Conservation (phyloP, 108 stramenopile genomes). For the Cyclotella atomus region DNA sequence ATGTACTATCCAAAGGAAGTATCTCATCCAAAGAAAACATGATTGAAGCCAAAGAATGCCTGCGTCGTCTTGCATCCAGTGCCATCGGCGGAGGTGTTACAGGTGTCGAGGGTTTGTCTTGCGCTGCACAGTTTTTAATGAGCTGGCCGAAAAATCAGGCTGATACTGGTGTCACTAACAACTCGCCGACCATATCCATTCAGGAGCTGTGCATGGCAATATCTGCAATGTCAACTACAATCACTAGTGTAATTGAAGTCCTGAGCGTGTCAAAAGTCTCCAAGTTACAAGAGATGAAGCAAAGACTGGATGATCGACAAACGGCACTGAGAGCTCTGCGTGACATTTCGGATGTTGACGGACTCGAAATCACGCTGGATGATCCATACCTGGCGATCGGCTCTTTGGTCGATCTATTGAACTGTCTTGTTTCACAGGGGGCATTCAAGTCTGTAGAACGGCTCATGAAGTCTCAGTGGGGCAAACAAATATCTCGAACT, state of each 20-base stretch:
- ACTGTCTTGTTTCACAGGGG: conserved; percentile 39
- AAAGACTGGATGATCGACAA: conserved; percentile 30
- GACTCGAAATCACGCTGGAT: conserved; percentile 19
- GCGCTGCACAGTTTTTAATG: conserved; percentile 53
- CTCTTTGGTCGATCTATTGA: conserved; percentile 38
- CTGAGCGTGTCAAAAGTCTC: conserved; percentile 10
- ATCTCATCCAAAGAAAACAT: conserved; percentile 26
- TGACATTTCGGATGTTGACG: conserved; percentile 13
- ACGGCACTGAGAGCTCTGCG: conserved; percentile 37
- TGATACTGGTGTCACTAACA: background rate
- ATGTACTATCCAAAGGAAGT: conserved; percentile 40
- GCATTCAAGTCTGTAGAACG: conserved; percentile 59
- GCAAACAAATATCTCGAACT: conserved; percentile 42
- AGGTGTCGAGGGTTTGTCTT: conserved; percentile 43
- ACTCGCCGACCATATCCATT: conserved; percentile 7
- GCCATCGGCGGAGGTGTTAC: conserved; percentile 37
- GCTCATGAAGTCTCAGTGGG: conserved; percentile 49
- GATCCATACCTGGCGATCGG: conserved; percentile 41
- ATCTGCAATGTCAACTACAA: conserved; percentile 46
- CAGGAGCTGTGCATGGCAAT: conserved; percentile 49
- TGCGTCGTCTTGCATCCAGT: conserved; percentile 35
- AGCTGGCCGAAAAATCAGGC: conserved; percentile 56
- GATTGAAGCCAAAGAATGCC: conserved; percentile 33
- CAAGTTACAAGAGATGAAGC: conserved; percentile 29
- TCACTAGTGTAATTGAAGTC: conserved; percentile 20